phyloP scores from a whole-genome alignment of 441 rosid genomes.

The Erysimum cheiri region DNA sequence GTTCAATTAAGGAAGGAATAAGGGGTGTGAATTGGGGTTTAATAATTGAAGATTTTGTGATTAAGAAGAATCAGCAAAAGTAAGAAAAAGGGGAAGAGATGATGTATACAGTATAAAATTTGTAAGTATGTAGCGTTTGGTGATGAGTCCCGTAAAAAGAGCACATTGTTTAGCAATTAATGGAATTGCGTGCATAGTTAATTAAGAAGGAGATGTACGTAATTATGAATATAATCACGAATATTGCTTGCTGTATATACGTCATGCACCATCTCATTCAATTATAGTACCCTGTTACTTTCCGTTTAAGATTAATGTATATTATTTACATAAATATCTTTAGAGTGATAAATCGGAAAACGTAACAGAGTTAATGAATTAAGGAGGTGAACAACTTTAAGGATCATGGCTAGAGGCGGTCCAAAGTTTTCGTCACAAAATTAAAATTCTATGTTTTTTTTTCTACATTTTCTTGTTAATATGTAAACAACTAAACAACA shows the following conservation, averaged over 20 bases:
- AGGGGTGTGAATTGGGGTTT: constrained; percentile 16
- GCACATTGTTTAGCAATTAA: neutral
- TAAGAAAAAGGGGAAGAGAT: neutral
- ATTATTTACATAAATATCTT: neutral
- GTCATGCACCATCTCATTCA: constrained; percentile 4
- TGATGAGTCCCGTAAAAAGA: constrained; percentile 22
- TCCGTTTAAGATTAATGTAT: constrained; percentile 4
- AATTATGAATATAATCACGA: neutral
- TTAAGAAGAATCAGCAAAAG: neutral
- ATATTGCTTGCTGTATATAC: neutral
- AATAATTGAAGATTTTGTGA: constrained; percentile 22
- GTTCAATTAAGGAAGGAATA: constrained; percentile 15
- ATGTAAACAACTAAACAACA: no score
- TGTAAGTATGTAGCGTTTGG: constrained; percentile 22
- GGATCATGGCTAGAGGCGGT: no score
- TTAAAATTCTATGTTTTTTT: no score
- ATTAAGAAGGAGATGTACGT: constrained; percentile 25
- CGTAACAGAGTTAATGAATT: neutral
- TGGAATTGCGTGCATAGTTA: constrained; percentile 31
- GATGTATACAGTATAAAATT: neutral
- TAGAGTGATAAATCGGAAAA: neutral
- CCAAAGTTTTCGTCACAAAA: no score
- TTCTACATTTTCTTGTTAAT: no score
- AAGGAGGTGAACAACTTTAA: neutral
- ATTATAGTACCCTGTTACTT: neutral